A percentile compares a stretch with the other conserved stretches of the same genome.
These are phyloP conservation scores for Xanthoconium stramineum DNA, from an alignment of 768 basidiomycete species.

Conservation along the genomic window DNA sequence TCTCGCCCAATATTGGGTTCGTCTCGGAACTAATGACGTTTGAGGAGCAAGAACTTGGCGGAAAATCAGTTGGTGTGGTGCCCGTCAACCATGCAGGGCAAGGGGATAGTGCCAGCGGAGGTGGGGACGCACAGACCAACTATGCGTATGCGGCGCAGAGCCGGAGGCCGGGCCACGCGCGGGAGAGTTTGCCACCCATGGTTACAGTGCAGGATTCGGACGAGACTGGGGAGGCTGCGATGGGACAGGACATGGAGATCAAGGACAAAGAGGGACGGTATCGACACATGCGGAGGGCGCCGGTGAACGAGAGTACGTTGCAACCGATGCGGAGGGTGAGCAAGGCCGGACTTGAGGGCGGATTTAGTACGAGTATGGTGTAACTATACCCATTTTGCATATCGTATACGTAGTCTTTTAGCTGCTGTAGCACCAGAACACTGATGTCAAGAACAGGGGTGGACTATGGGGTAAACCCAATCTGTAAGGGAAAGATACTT, in stretches of 20 bases:
- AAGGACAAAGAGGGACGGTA: slow-evolving; percentile 84
- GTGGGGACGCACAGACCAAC: slow-evolving; percentile 27
- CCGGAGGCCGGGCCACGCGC: slow-evolving; percentile 59
- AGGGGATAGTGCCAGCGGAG: slow-evolving; percentile 12
- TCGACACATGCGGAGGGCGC: slow-evolving; percentile 81
- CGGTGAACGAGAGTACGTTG: slow-evolving; percentile 83
- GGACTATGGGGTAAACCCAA: too few species aligned
- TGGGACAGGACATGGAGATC: slow-evolving; percentile 86
- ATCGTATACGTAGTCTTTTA: not conserved
- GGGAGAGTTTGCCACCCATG: slow-evolving; percentile 60
- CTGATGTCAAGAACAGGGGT: not conserved
- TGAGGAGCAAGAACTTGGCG: slow-evolving; percentile 87
- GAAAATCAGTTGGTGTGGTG: slow-evolving; percentile 33
- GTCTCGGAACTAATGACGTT: slow-evolving; percentile 97
- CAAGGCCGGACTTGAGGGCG: slow-evolving; percentile 89
- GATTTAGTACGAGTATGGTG: slow-evolving; percentile 15
- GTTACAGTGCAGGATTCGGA: slow-evolving; percentile 26
- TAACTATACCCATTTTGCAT: slow-evolving; percentile 19
- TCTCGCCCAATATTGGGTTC: slow-evolving; percentile 97
- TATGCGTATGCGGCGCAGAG: slow-evolving; percentile 44
- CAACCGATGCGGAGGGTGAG: slow-evolving; percentile 89
- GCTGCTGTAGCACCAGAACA: too few species aligned
- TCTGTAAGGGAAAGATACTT: too few species aligned
- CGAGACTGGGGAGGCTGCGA: slow-evolving; percentile 33
- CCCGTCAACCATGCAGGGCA: slow-evolving; percentile 13